These are phyloP conservation scores for Sugiyamaella valdiviana DNA, from an alignment of 805 yeast genomes.

Conservation along the genomic window DNA sequence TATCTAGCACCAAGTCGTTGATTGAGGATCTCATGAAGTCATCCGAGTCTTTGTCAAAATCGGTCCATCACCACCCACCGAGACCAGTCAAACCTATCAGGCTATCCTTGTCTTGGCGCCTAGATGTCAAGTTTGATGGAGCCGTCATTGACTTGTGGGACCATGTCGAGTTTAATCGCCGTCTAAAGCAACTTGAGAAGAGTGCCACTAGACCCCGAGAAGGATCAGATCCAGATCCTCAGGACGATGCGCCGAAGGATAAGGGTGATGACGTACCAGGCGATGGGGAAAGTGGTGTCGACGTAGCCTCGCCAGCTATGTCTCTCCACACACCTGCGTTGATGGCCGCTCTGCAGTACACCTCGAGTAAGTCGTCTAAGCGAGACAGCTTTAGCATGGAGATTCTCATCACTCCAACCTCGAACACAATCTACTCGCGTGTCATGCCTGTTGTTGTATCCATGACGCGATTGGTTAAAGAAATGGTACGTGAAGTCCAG, in stretches of 20 bases:
- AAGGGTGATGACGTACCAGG: background rate
- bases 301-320: slow-evolving; percentile 28
- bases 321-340: slow-evolving; percentile 73
- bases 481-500: slow-evolving; percentile 27
- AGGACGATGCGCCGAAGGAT: background rate
- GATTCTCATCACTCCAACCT: slow-evolving; percentile 59
- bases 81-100: slow-evolving; percentile 9
- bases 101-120: slow-evolving; percentile 17
- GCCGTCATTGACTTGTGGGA: slow-evolving; percentile 25
- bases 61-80: background rate
- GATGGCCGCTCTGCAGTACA: slow-evolving; percentile 49
- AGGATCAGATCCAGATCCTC: background rate
- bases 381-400: slow-evolving; percentile 37
- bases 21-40: background rate
- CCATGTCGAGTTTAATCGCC: slow-evolving; percentile 13
- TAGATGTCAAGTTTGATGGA: slow-evolving; percentile 22
- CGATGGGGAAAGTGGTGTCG: background rate
- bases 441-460: slow-evolving; percentile 76
- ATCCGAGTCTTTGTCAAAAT: background rate
- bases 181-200: background rate
- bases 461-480: slow-evolving; percentile 44
- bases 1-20: slow-evolving; percentile 15
- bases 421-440: slow-evolving; percentile 60
- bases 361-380: slow-evolving; percentile 9
- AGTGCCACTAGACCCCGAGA: slow-evolving; percentile 2